Evolutionary conservation across 257 asterid genomes (phyloP).

Genomic region (Apocynum venetum): DNA sequence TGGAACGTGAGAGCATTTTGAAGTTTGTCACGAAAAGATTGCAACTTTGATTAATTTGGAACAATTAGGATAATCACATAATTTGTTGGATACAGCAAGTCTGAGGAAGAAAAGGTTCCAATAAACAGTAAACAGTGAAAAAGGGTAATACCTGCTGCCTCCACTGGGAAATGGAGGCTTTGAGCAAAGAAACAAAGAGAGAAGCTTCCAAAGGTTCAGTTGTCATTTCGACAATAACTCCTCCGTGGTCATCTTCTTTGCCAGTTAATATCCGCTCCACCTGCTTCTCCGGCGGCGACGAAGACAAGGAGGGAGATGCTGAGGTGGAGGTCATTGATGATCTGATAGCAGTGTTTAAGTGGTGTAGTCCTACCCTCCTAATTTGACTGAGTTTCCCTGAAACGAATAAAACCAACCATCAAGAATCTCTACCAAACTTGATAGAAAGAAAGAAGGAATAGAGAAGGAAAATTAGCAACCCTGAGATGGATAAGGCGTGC

Average conservation of each 20-base stretch:
- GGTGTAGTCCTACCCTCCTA: slow-evolving; percentile 29
- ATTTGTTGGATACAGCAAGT: neutral
- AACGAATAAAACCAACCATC: slow-evolving; percentile 17
- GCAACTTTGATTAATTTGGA: neutral
- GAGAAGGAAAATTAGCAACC: slow-evolving; percentile 10
- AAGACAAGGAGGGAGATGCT: slow-evolving; percentile 24
- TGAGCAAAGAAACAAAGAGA: slow-evolving; percentile 52
- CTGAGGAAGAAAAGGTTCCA: neutral
- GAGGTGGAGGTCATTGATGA: slow-evolving; percentile 47
- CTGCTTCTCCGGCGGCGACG: slow-evolving; percentile 32
- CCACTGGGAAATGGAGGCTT: slow-evolving; percentile 84
- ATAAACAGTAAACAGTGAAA: neutral
- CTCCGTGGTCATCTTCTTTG: slow-evolving; percentile 63
- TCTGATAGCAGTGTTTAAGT: slow-evolving; percentile 18
- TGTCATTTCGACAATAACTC: slow-evolving; percentile 77
- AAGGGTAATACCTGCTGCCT: slow-evolving; percentile 41
- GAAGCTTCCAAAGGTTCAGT: slow-evolving; percentile 56
- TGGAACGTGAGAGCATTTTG: neutral
- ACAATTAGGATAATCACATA: slow-evolving; percentile 3
- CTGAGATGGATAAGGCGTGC: neutral
- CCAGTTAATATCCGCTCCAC: slow-evolving; percentile 54
- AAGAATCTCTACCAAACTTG: neutral
- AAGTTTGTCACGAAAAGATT: neutral
- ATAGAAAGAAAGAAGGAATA: neutral
- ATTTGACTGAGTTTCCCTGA: slow-evolving; percentile 32